Base-by-base conservation (phyloP, 2,329 filamentous ascomycete genomes). In the Nannizziopsis arthrosporioides region DNA sequence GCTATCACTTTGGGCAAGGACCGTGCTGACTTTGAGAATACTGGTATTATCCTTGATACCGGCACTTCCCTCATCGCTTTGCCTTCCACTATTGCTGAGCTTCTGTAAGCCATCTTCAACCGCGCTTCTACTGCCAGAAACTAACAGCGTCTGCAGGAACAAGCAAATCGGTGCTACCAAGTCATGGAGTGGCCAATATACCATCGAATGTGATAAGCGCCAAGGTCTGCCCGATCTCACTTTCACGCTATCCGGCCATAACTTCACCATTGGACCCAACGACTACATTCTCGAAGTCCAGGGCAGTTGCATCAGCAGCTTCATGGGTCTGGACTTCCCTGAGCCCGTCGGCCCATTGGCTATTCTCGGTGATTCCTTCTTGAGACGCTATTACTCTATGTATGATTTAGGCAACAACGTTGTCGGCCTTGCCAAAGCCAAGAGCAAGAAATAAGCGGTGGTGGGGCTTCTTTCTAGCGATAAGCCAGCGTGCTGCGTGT, bases 91-190 rank as follows among this genome's bases (percentile, higher is more conserved):
- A 78, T 96, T 57, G 90, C 92, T 50, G 92, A 96, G 74, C 84
- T 98, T 55, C 76, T 98, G 72, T 75, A 68, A 70, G 73, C 71
- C 34, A 39, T 42, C 4, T 14, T 44, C 6, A 17, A 15, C 10
- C 40, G 15, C 44, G 2, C 34, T n/a, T 31, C 37, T 34, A 44
- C 14, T 34, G 5, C 27, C 35, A 17, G 19, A 30, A 10, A 17
- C 6, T 49, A 43, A 45, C 43, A 19, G 49, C 50, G 41, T 51
- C 30, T 15, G n/a, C 30, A 75, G 73, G 53, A 98, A 98, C 79
- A 83, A 85, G 71, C 83, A 95, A 74, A 95, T 98, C 55, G 92
- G 92, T 55, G 92, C 92, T 57, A 95, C 93, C 81, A 98, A 96
- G 81, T 80, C 84, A 53, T 98, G 82, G 74, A 94, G 90, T 67